Conservation (phyloP, 1,284 basidiomycete genomes). For the Cutaneotrichosporon arboriforme region DNA sequence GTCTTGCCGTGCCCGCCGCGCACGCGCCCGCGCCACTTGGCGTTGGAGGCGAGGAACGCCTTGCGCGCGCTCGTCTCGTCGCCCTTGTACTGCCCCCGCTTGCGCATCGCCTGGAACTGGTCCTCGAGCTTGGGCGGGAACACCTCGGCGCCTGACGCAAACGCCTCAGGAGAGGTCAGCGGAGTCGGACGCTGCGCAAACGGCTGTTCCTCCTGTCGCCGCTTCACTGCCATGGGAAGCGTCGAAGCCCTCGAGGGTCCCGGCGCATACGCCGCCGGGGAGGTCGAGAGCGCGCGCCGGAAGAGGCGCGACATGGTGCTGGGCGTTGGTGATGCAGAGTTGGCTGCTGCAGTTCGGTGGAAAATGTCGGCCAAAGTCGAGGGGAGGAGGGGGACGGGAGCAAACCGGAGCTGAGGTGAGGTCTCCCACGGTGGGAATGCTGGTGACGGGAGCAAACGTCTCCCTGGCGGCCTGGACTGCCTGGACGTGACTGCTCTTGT, state of each 20-base stretch:
- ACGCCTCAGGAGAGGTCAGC: conserved; percentile 18
- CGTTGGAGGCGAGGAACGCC: conserved; percentile 33
- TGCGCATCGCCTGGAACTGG: conserved; percentile 34
- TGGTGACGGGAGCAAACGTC: no score
- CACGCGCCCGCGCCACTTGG: conserved; percentile 35
- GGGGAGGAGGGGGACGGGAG: not conserved
- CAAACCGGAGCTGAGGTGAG: no score
- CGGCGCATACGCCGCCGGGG: conserved; percentile 18
- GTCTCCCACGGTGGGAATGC: no score
- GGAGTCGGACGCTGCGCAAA: conserved; percentile 18
- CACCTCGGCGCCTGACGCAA: conserved; percentile 11
- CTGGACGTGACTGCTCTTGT: not conserved
- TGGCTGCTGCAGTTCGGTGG: not conserved
- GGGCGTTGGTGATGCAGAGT: not conserved
- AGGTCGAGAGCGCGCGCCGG: conserved; percentile 25
- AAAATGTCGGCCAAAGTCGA: conserved; percentile 13
- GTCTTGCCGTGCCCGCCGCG: conserved; percentile 23
- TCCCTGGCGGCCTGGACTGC: no score
- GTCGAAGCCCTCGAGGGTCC: conserved; percentile 21
- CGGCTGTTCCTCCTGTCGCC: conserved; percentile 26
- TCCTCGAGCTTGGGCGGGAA: conserved; percentile 36
- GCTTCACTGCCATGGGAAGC: conserved; percentile 31
- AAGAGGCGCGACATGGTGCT: conserved; percentile 38
- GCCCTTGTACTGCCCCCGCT: conserved; percentile 24
- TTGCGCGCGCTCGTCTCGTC: conserved; percentile 31